Evolutionary conservation across 176 grass and related monocot genomes (phyloP).

Genomic region (Aechmea fasciata): DNA sequence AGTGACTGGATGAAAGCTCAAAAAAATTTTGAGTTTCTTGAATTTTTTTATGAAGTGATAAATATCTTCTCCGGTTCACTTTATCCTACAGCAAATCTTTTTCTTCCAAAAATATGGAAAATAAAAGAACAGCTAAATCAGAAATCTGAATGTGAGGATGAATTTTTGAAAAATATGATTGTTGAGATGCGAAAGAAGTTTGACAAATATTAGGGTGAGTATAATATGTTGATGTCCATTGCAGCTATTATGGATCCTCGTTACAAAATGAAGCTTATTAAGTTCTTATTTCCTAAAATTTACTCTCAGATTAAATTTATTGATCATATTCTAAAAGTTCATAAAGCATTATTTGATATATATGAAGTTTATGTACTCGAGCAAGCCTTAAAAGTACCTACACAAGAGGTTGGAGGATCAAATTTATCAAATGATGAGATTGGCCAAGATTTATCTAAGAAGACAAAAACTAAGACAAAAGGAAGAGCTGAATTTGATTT

Average conservation of each 20-base stretch:
- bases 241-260: not conserved
- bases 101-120: not conserved
- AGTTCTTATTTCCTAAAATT: not conserved
- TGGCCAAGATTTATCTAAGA: not conserved
- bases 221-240: not conserved
- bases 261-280: not conserved
- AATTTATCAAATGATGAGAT: not conserved
- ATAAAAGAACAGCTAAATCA: not conserved
- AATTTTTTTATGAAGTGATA: not conserved
- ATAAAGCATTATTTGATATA: not conserved
- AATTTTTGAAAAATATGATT: not conserved
- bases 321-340: not conserved
- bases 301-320: not conserved
- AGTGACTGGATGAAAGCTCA: too few species aligned
- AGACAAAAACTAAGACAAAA: not conserved
- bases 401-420: not conserved
- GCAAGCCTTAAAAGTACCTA: not conserved
- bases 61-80: not conserved
- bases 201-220: not conserved
- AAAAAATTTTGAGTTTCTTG: too few species aligned
- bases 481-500: not conserved
- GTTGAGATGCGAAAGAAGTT: not conserved
- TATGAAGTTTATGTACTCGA: not conserved
- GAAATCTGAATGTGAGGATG: not conserved
- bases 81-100: not conserved